Conservation (phyloP, 1,284 basidiomycete genomes). For the Jaminaea rosea region DNA sequence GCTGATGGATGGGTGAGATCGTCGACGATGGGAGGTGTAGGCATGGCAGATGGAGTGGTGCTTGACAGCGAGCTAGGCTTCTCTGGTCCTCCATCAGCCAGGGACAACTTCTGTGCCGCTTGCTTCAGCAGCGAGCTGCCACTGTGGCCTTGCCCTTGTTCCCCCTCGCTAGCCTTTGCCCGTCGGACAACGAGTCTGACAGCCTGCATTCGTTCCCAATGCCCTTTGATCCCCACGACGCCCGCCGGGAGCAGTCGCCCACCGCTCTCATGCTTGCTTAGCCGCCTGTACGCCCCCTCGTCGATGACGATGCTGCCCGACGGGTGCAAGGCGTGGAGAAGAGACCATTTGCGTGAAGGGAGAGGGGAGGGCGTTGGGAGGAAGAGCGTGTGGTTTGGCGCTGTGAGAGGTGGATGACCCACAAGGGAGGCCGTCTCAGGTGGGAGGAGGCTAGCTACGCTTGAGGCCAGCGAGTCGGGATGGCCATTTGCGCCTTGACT, state of each 20-base stretch:
- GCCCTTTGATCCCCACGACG: conserved; percentile 74
- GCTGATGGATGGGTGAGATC: conserved; percentile 11
- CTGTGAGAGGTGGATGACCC: conserved; percentile 21
- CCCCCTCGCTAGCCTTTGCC: conserved; percentile 25
- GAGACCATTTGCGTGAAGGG: conserved; percentile 88
- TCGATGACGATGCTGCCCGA: conserved; percentile 82
- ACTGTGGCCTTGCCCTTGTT: conserved; percentile 14
- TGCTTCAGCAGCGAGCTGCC: background rate
- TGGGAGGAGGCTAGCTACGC: conserved; percentile 17
- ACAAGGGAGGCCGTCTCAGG: conserved; percentile 14
- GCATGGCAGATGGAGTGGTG: too few species aligned
- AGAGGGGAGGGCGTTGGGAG: conserved; percentile 64
- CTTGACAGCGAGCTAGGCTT: too few species aligned
- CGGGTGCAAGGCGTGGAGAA: conserved; percentile 79
- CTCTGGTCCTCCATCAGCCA: too few species aligned
- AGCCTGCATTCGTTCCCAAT: conserved; percentile 87
- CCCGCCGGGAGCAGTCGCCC: conserved; percentile 83
- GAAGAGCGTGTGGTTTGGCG: conserved; percentile 79
- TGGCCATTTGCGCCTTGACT: too few species aligned
- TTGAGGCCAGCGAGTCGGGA: background rate
- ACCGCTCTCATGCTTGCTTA: conserved; percentile 74
- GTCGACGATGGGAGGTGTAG: conserved; percentile 19
- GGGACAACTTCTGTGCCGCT: background rate
- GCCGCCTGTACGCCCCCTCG: conserved; percentile 73
- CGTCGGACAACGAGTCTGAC: conserved; percentile 68